These are phyloP conservation scores for Juglanconis sp. DNA, from an alignment of 2,329 filamentous ascomycete genomes.

Conservation along the genomic window DNA sequence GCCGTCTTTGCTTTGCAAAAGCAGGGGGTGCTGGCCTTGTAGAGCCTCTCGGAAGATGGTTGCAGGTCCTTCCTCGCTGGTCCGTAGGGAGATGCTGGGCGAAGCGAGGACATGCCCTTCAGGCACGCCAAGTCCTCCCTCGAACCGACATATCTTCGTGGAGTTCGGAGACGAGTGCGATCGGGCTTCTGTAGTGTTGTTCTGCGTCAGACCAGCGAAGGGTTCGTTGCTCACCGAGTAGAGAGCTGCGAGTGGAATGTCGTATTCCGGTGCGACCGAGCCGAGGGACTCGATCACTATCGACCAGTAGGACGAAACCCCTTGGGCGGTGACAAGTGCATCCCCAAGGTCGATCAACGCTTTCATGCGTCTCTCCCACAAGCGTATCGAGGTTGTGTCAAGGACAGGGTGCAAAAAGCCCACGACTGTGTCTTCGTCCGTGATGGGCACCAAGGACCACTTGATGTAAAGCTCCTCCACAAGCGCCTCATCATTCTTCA, in stretches of 20 bases:
- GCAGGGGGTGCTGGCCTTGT: conserved; percentile 33
- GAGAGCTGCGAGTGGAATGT: conserved; percentile 49
- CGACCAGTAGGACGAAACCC: conserved; percentile 47
- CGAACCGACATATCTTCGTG: conserved; percentile 37
- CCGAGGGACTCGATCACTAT: conserved; percentile 42
- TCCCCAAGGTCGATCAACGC: conserved; percentile 49
- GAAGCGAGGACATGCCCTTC: conserved; percentile 41
- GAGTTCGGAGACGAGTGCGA: conserved; percentile 21
- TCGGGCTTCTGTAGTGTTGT: not conserved
- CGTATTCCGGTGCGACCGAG: conserved; percentile 41
- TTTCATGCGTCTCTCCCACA: conserved; percentile 48
- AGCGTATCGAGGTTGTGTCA: conserved; percentile 44
- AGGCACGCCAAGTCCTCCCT: conserved; percentile 45
- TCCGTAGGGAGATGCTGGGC: conserved; percentile 32
- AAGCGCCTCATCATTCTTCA: conserved; percentile 34
- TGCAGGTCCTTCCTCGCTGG: conserved; percentile 35
- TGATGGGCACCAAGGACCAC: conserved; percentile 46
- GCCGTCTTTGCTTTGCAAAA: conserved; percentile 42
- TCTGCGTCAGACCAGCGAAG: conserved; percentile 14
- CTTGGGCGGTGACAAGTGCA: conserved; percentile 37
- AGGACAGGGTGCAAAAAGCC: conserved; percentile 47
- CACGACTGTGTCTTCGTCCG: conserved; percentile 38
- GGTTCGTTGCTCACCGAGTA: conserved; percentile 46
- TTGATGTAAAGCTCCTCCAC: conserved; percentile 46
- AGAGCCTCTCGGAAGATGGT: conserved; percentile 38